phyloP scores from a whole-genome alignment of 768 basidiomycete genomes.

The Boletus coccyginus region DNA sequence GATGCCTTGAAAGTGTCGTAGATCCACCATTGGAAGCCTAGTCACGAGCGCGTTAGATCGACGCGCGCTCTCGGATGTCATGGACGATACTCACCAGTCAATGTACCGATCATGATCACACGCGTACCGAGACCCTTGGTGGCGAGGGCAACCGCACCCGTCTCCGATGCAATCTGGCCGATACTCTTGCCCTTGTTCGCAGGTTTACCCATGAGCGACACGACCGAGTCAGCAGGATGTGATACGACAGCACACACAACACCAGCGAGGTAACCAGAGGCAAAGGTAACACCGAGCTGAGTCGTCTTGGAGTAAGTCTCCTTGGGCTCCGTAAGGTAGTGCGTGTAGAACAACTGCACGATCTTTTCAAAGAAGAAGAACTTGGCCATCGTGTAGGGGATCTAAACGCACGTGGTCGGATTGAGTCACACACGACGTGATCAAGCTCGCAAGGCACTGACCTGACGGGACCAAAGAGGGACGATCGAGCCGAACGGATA shows the following conservation, averaged over 20 bases:
- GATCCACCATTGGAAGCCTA: conserved; percentile 94
- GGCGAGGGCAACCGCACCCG: conserved; percentile 59
- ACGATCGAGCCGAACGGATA: conserved; percentile 85
- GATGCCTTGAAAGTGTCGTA: conserved; percentile 83
- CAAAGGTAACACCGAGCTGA: conserved; percentile 87
- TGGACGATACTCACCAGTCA: conserved; percentile 37
- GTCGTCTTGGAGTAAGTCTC: conserved; percentile 75
- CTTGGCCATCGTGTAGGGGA: conserved; percentile 99
- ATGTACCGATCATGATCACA: conserved; percentile 78
- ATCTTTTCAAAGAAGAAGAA: conserved; percentile 96
- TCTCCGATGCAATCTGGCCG: conserved; percentile 69
- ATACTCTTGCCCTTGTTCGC: conserved; percentile 78
- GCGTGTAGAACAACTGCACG: conserved; percentile 82
- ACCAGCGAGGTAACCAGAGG: conserved; percentile 93
- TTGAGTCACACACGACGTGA: not conserved
- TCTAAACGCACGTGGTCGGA: conserved; percentile 41
- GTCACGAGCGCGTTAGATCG: not conserved
- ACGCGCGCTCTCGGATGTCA: not conserved
- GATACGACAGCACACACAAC: conserved; percentile 95
- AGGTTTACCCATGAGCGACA: conserved; percentile 91
- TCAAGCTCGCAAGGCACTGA: conserved; percentile 24
- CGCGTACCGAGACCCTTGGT: conserved; percentile 88
- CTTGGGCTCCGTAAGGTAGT: conserved; percentile 80
- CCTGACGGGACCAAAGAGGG: conserved; percentile 88
- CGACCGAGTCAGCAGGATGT: conserved; percentile 91